Conservation (phyloP, 2,329 filamentous ascomycete genomes). For the Venturiaceae sp. region DNA sequence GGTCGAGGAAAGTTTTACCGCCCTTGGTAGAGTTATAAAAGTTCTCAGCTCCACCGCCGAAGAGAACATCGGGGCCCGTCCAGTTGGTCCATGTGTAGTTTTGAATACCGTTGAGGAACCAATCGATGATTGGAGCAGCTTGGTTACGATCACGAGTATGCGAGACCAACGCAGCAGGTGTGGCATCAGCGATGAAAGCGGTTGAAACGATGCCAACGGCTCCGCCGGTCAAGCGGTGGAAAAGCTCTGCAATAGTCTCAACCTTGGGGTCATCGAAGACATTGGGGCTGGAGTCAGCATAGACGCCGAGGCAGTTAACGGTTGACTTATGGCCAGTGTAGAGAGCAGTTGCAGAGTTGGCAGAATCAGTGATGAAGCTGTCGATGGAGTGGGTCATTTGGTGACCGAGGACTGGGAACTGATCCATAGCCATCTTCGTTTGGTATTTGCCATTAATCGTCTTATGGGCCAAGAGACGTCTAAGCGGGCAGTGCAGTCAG, state of each 20-base stretch:
- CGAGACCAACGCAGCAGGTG: constrained; percentile 62
- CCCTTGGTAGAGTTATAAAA: constrained; percentile 51
- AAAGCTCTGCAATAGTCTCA: constrained; percentile 71
- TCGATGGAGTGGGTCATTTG: constrained; percentile 85
- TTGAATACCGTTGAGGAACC: constrained; percentile 63
- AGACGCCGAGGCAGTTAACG: constrained; percentile 74
- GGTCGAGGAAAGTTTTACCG: constrained; percentile 54
- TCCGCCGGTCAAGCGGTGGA: constrained; percentile 58
- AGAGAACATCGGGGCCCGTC: constrained; percentile 68
- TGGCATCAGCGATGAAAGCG: constrained; percentile 74
- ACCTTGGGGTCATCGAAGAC: constrained; percentile 77
- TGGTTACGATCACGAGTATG: constrained; percentile 62
- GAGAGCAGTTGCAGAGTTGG: constrained; percentile 73
- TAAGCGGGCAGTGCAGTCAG: constrained; percentile 42
- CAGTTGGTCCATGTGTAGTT: constrained; percentile 77
- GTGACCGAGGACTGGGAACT: constrained; percentile 78
- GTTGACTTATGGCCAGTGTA: constrained; percentile 79
- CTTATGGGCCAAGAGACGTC: constrained; percentile 70
- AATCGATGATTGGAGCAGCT: constrained; percentile 65
- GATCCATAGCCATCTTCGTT: constrained; percentile 60
- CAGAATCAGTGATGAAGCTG: constrained; percentile 76
- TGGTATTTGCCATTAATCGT: constrained; percentile 79
- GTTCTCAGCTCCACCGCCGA: constrained; percentile 74
- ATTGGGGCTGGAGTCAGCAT: constrained; percentile 65
- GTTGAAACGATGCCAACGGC: constrained; percentile 60